Conservation (phyloP, 495 filamentous ascomycete species). For the Cercophora newfieldiana region DNA sequence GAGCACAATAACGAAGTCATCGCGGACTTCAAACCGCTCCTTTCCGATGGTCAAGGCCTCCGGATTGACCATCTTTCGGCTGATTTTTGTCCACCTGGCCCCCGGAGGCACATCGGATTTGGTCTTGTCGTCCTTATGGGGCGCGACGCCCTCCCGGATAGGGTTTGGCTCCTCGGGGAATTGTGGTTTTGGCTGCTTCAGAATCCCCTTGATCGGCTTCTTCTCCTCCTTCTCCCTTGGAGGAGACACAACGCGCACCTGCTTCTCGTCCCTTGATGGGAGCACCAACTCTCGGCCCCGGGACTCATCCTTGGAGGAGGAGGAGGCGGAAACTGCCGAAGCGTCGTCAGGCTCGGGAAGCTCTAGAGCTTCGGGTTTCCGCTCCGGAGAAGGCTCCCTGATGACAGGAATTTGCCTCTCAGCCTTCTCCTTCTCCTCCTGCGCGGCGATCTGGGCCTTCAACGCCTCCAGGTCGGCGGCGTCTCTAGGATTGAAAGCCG, state of each 20-base stretch:
- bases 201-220: constrained; percentile 46
- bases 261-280: constrained; percentile 37
- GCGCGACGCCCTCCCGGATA: constrained; percentile 84
- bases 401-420: constrained; percentile 22
- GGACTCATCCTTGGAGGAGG: constrained; percentile 37
- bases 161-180: constrained; percentile 79
- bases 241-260: constrained; percentile 57
- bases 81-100: constrained; percentile 88
- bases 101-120: constrained; percentile 68
- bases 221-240: constrained; percentile 51
- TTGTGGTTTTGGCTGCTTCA: constrained; percentile 69
- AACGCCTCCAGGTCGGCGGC: constrained; percentile 46
- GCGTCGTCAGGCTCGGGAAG: constrained; percentile 21
- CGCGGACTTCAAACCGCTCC: constrained; percentile 77
- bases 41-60: constrained; percentile 72
- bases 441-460: constrained; percentile 46
- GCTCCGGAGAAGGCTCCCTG: constrained; percentile 34
- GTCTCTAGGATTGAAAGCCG: constrained; percentile 54
- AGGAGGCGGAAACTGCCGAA: constrained; percentile 25
- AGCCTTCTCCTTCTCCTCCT: constrained; percentile 35
- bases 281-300: constrained; percentile 39
- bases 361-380: constrained; percentile 25
- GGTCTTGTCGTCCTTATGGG: constrained; percentile 80
- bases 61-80: constrained; percentile 78
- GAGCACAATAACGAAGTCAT: constrained; percentile 83